Evolutionary conservation across 768 basidiomycete species (phyloP).

Genomic region (Boletus subparvulus): DNA sequence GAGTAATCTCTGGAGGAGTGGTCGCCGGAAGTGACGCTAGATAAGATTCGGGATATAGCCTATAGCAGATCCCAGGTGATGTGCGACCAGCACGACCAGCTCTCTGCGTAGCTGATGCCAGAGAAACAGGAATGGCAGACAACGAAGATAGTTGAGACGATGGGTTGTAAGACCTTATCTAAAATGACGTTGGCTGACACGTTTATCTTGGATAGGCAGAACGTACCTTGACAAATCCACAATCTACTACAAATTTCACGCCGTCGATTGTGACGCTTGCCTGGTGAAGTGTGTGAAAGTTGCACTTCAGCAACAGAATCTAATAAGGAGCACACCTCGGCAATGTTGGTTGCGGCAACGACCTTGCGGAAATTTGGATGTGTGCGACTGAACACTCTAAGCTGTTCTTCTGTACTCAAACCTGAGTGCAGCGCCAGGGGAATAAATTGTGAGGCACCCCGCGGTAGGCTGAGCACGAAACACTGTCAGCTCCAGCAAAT

Average conservation of each 20-base stretch:
- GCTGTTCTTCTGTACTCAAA: constrained; percentile 83
- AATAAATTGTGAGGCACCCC: constrained; percentile 54
- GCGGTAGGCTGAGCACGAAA: constrained; percentile 42
- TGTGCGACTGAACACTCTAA: constrained; percentile 77
- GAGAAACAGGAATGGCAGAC: constrained; percentile 77
- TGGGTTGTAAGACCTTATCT: constrained; percentile 92
- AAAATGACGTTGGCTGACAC: not conserved
- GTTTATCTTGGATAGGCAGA: not conserved
- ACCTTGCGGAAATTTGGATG: constrained; percentile 82
- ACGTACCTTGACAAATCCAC: constrained; percentile 90
- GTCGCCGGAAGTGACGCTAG: constrained; percentile 61
- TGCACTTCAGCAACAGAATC: not conserved
- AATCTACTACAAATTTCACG: constrained; percentile 90
- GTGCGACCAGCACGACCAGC: constrained; percentile 96
- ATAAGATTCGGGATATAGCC: constrained; percentile 73
- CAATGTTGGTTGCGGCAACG: constrained; percentile 93
- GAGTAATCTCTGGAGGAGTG: constrained; percentile 87
- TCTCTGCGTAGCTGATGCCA: constrained; percentile 88
- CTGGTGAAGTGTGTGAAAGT: constrained; percentile 35
- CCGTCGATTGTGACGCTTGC: constrained; percentile 98
- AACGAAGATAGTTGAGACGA: constrained; percentile 82
- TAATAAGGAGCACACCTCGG: constrained; percentile 58
- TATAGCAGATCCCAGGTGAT: constrained; percentile 87
- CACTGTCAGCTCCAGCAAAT: not conserved
- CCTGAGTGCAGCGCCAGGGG: constrained; percentile 88